Evolutionary conservation across 1,284 basidiomycete species (phyloP).

Genomic region (Ustilago shanxiensis): DNA sequence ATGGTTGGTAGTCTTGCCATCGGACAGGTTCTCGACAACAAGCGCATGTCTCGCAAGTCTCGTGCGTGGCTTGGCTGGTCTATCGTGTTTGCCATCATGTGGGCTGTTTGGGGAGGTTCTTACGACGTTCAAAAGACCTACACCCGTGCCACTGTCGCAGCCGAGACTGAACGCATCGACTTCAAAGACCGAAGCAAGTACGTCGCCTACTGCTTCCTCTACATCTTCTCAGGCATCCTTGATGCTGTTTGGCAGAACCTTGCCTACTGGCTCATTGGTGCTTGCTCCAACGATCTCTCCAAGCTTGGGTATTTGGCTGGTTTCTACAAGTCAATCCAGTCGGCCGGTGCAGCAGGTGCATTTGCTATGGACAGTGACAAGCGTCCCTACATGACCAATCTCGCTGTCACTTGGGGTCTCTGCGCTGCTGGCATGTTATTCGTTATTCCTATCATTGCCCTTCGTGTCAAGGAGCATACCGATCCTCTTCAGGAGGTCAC

Average conservation of each 20-base stretch:
- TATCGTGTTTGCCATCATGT: conserved; percentile 55
- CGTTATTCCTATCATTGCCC: conserved; percentile 53
- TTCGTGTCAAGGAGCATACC: conserved; percentile 57
- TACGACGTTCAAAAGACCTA: conserved; percentile 60
- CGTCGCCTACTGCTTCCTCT: conserved; percentile 57
- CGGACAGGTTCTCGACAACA: conserved; percentile 58
- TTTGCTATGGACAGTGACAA: conserved; percentile 57
- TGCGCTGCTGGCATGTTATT: conserved; percentile 57
- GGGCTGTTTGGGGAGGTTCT: conserved; percentile 63
- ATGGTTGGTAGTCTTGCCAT: conserved; percentile 61
- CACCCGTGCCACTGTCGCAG: conserved; percentile 36
- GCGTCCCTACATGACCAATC: conserved; percentile 58
- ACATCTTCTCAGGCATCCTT: conserved; percentile 61
- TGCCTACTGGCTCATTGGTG: conserved; percentile 61
- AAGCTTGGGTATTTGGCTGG: conserved; percentile 64
- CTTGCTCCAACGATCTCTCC: conserved; percentile 60
- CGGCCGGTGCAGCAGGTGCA: conserved; percentile 57
- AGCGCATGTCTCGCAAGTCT: conserved; percentile 44
- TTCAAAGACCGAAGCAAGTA: conserved; percentile 41
- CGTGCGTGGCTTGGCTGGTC: conserved; percentile 63
- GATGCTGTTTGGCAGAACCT: conserved; percentile 57
- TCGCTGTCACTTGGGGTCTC: conserved; percentile 61
- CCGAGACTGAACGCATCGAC: conserved; percentile 45
- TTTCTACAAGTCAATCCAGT: conserved; percentile 63
- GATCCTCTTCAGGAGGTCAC: conserved; percentile 51